Base-by-base conservation (phyloP, 345 rosid genomes). In the Clausena lansium region DNA sequence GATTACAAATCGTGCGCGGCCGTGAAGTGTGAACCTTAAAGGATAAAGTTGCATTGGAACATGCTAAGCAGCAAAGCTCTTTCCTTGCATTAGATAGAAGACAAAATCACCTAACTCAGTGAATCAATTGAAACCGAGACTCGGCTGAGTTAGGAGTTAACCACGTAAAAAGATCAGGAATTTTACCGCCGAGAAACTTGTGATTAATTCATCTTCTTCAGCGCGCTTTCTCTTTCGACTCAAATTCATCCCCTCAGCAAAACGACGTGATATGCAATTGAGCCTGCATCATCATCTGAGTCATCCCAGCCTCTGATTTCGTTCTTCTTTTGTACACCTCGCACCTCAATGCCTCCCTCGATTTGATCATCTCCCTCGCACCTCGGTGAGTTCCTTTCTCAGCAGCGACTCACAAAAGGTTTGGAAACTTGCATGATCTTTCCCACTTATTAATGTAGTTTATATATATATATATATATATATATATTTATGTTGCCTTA, bases 281-380 rank as follows among this genome's bases (percentile, higher is more conserved):
- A 82, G 91, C 83, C 73, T 83, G 87, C 65, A 83, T 24, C 79
- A 86, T 63, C 85, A 85, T 84, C 73, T 73, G 89, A 83, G 90
- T 88, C 88, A 85, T 72, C 76, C 86, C 91, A 7, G 77, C 71
- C 79, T 89, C 91, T 67, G 78, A 25, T 60, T 91, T 89, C 70
- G 70, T 63, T 80, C 88, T 79, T 71, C 79, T 57, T 78, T 85
- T 86, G 82, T 87, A 89, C 15, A 81, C 85, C 77, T 89, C 92
- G 57, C 82, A 73, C 71, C 90, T 73, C 30, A 81, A 79, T 30
- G 86, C 86, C 71, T 93, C 92, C 59, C 87, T 84, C 27, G 90
- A 87, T 77, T 85, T 85, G 63, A 84, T 76, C 90, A 89, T 87
- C 89, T 93, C 91, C n/a, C n/a, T n/a, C n/a, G n/a, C 84, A 77